Base-by-base conservation (phyloP, 352 stramenopile genomes). In the Phytophthora syringae region DNA sequence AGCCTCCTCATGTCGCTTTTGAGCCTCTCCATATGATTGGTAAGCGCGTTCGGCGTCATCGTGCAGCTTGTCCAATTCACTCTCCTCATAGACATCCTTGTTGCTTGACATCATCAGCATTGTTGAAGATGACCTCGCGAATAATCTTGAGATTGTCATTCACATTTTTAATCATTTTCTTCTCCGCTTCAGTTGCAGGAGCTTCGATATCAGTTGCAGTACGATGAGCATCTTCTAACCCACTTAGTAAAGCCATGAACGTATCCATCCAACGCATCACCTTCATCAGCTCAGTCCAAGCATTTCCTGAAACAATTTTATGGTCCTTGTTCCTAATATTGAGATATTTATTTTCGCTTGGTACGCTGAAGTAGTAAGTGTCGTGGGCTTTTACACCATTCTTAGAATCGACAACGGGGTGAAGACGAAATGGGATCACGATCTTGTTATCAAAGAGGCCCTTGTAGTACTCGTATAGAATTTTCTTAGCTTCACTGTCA, bases 191-290 rank as follows among this genome's bases (percentile, higher is more conserved):
- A 4, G 25, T 39, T 52, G 25, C 25, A n/a, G n/a, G n/a, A n/a
- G n/a, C n/a, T n/a, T n/a, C n/a, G n/a, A n/a, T n/a, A n/a, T n/a
- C n/a, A n/a, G n/a, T n/a, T n/a, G n/a, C n/a, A n/a, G n/a, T n/a
- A n/a, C n/a, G n/a, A n/a, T n/a, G n/a, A n/a, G n/a, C n/a, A 22
- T 65, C 47, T 61, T 70, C 48, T 60, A 70, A 65, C 12, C 62
- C 62, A 10, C 20, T 47, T 5, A 61, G 45, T 13, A 65, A 34
- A 7, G 9, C 34, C 53, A 39, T 60, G 25, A 70, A 65, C 43
- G 62, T 65, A 16, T 61, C 49, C 62, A 70, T 70, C 55, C 54
- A 70, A 53, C 25, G 39, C 42, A 70, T 70, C 4, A 22, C 60
- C 51, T 65, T 53, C 48, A 65, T 65, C 28, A 70, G 39, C 45